phyloP scores from a whole-genome alignment of 2,329 filamentous ascomycete genomes.

The Beauveria sp. region DNA sequence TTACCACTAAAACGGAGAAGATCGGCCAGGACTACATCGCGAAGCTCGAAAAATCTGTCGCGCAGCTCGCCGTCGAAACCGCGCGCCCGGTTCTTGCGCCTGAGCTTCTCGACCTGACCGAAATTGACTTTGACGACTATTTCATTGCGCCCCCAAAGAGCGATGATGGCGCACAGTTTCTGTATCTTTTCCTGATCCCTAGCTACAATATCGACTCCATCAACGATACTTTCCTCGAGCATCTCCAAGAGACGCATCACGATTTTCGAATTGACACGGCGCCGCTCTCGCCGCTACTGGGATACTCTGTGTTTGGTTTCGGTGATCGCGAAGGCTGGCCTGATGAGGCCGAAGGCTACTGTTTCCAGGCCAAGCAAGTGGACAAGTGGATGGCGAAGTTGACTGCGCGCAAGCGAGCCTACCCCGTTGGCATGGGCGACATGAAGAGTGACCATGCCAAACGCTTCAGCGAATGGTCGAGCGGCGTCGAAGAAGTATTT shows the following conservation, averaged over 20 bases:
- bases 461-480: constrained; percentile 68
- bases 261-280: constrained; percentile 94
- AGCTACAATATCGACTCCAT: constrained; percentile 95
- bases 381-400: constrained; percentile 98
- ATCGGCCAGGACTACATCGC: constrained; percentile 58
- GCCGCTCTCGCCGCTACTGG: constrained; percentile 65
- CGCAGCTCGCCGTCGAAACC: constrained; percentile 34
- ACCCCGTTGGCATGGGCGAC: constrained; percentile 82
- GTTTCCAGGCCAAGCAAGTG: constrained; percentile 81
- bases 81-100: constrained; percentile 44
- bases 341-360: constrained; percentile 83
- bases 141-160: constrained; percentile 70
- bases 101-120: constrained; percentile 67
- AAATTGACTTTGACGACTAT: constrained; percentile 88
- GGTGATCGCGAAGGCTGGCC: constrained; percentile 91
- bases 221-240: constrained; percentile 77
- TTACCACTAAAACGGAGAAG: constrained; percentile 76
- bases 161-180: constrained; percentile 48
- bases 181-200: constrained; percentile 81
- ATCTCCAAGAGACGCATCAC: constrained; percentile 86
- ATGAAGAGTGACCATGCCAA: constrained; percentile 63
- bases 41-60: constrained; percentile 44
- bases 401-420: constrained; percentile 78
- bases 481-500: constrained; percentile 66
- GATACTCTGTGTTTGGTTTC: constrained; percentile 91